Evolutionary conservation across 2,329 filamentous ascomycete species (phyloP).

Genomic region (Tolypocladium nubicola): DNA sequence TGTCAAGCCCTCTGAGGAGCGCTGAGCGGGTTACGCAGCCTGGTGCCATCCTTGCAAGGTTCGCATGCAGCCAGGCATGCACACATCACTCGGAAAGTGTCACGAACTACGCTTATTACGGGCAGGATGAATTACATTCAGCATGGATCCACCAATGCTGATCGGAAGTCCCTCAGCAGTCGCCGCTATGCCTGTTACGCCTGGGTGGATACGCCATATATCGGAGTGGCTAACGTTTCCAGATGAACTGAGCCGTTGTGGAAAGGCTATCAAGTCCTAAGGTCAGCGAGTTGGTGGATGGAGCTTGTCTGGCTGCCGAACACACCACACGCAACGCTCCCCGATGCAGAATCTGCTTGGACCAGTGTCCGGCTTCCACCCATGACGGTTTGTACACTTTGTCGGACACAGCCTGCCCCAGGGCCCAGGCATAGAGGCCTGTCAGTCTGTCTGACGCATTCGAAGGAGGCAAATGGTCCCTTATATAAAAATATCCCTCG

Average conservation of each 20-base stretch:
- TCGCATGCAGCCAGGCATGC: constrained; percentile 7
- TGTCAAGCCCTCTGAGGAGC: constrained; percentile 6
- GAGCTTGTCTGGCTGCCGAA: background rate
- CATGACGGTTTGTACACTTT: background rate
- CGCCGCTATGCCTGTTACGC: constrained; percentile 7
- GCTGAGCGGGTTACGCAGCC: constrained; percentile 7
- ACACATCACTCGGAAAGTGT: constrained; percentile 4
- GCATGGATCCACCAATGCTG: constrained; percentile 6
- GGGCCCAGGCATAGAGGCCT: background rate
- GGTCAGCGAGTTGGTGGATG: background rate
- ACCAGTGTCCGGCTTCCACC: background rate
- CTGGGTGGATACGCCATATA: constrained; percentile 7
- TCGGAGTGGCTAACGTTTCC: constrained; percentile 1
- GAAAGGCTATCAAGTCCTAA: background rate
- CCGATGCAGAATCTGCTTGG: background rate
- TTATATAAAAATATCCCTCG: constrained; percentile 8
- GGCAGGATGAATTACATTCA: constrained; percentile 5
- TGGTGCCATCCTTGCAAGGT: constrained; percentile 7
- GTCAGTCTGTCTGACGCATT: background rate
- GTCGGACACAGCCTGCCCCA: background rate
- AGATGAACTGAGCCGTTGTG: background rate
- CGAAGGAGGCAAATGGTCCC: constrained; percentile 3
- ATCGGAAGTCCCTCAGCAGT: constrained; percentile 8
- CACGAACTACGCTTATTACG: constrained; percentile 6
- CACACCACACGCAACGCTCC: background rate